phyloP scores from a whole-genome alignment of 2,329 filamentous ascomycete genomes.

The Botryotinia convoluta region DNA sequence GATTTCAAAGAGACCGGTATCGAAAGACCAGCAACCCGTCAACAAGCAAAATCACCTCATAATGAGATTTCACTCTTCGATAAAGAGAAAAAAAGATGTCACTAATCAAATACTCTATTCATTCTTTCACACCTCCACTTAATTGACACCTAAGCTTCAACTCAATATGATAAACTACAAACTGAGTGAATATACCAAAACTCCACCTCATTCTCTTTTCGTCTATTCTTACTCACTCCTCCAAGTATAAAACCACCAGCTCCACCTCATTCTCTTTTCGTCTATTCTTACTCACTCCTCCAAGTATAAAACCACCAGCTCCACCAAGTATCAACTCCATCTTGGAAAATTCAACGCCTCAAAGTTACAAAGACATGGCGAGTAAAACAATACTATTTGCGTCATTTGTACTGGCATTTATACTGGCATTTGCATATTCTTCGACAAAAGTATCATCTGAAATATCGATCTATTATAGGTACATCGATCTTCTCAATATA shows the following conservation, averaged over 20 bases:
- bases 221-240: background rate
- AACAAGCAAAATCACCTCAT: background rate
- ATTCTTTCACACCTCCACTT: background rate
- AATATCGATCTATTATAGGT: background rate
- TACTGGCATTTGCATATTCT: background rate
- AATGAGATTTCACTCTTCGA: background rate
- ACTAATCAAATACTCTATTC: background rate
- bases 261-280: background rate
- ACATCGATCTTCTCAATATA: background rate
- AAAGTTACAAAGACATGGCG: accelerated
- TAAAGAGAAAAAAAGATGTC: background rate
- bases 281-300: background rate
- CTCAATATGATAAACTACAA: background rate
- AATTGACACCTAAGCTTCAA: background rate
- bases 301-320: background rate
- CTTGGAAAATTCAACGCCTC: accelerated
- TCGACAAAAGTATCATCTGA: accelerated
- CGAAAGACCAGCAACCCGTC: background rate
- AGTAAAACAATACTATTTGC: too few species aligned
- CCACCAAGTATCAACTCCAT: too few species aligned
- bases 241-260: background rate
- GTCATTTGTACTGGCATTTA: too few species aligned
- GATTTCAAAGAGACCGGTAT: background rate
- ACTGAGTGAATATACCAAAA: background rate
- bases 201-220: background rate